Conservation (phyloP, 768 basidiomycete species). For the Hygrocybe coccinea region DNA sequence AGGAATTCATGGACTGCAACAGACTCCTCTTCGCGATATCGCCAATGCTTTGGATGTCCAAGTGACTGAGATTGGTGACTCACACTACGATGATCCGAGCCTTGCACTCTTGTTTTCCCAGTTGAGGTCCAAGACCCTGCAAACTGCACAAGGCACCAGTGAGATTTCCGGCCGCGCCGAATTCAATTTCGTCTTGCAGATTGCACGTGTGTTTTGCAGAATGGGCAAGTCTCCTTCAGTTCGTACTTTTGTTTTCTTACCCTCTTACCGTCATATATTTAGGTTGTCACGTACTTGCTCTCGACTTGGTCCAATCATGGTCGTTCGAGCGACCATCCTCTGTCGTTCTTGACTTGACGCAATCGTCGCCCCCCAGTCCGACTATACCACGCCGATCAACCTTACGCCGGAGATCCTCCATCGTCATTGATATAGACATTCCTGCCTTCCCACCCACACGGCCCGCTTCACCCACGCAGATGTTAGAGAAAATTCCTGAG, state of each 20-base stretch:
- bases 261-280: constrained; percentile 3
- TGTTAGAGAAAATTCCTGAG: constrained; percentile 15
- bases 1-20: not conserved
- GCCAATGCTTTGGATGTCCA: constrained; percentile 51
- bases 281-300: constrained; percentile 92
- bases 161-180: constrained; percentile 85
- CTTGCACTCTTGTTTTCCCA: constrained; percentile 87
- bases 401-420: constrained; percentile 63
- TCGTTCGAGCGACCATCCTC: constrained; percentile 78
- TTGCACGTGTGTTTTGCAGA: constrained; percentile 85
- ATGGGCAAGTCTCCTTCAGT: constrained; percentile 66
- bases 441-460: constrained; percentile 56
- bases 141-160: constrained; percentile 88
- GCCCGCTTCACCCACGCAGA: constrained; percentile 43
- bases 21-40: constrained; percentile 78
- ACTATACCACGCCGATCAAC: constrained; percentile 39
- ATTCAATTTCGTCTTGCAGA: constrained; percentile 94
- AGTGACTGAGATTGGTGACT: constrained; percentile 68
- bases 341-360: constrained; percentile 6
- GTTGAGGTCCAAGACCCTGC: constrained; percentile 83
- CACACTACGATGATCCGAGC: constrained; percentile 91
- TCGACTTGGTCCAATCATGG: constrained; percentile 88
- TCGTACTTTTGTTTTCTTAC: not conserved
- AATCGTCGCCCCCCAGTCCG: constrained; percentile 38
- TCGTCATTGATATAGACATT: constrained; percentile 88